These are phyloP conservation scores for Pythium sp. DNA, from an alignment of 352 stramenopile species.

Conservation along the genomic window DNA sequence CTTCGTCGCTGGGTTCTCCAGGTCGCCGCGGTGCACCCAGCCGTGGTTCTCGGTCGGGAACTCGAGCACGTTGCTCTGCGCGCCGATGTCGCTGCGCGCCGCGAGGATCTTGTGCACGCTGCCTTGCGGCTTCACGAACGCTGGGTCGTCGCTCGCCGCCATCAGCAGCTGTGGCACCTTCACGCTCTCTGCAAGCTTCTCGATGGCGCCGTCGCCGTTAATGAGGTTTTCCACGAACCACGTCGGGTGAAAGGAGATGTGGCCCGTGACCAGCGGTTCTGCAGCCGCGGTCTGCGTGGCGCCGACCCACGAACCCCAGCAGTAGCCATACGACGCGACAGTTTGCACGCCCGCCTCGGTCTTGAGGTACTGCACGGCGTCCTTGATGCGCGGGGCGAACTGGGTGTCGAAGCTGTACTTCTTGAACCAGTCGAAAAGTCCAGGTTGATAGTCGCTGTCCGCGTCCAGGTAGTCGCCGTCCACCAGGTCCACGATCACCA, in stretches of 20 bases:
- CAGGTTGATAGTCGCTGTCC: constrained; percentile 23
- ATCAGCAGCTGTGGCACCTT: constrained; percentile 77
- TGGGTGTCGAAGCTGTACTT: constrained; percentile 61
- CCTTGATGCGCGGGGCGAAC: constrained; percentile 58
- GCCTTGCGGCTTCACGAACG: constrained; percentile 61
- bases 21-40: constrained; percentile 83
- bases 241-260: constrained; percentile 83
- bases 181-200: constrained; percentile 69
- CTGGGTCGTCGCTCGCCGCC: constrained; percentile 63
- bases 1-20: constrained; percentile 63
- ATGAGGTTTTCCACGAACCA: constrained; percentile 77
- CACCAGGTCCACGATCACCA: constrained; percentile 65
- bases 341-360: constrained; percentile 50
- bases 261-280: constrained; percentile 45
- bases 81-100: constrained; percentile 42
- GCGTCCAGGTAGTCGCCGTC: constrained; percentile 64
- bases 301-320: constrained; percentile 79
- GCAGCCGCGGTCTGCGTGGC: constrained; percentile 44
- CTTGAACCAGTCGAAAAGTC: constrained; percentile 51
- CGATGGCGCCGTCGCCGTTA: constrained; percentile 60
- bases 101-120: constrained; percentile 75
- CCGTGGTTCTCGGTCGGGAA: constrained; percentile 77
- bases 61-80: constrained; percentile 56
- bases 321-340: constrained; percentile 80
- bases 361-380: constrained; percentile 74